phyloP scores from a whole-genome alignment of 2,329 filamentous ascomycete species.

The Colletotrichum paranaense region DNA sequence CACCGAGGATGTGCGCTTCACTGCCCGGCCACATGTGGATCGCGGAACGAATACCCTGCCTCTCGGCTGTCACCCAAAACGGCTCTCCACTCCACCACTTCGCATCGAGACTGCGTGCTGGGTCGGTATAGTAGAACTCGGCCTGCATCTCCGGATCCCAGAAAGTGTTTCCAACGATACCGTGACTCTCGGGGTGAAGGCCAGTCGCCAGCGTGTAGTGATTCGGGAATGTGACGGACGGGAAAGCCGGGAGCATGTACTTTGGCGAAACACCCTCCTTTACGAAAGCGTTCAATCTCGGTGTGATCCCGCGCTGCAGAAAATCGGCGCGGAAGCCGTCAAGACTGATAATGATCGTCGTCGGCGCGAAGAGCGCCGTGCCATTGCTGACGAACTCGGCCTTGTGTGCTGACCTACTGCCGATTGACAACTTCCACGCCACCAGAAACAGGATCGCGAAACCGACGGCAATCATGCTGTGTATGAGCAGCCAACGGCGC shows the following conservation, averaged over 20 bases:
- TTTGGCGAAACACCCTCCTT: conserved; percentile 86
- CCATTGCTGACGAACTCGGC: conserved; percentile 75
- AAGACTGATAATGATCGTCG: conserved; percentile 91
- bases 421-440: conserved; percentile 69
- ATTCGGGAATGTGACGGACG: conserved; percentile 96
- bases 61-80: conserved; percentile 92
- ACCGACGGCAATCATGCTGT: conserved; percentile 61
- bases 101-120: conserved; percentile 78
- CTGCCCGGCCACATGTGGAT: conserved; percentile 99
- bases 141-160: conserved; percentile 84
- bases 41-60: conserved; percentile 79
- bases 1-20: conserved; percentile 83
- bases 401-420: conserved; percentile 48
- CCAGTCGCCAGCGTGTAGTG: conserved; percentile 95
- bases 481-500: conserved; percentile 65
- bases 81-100: conserved; percentile 98
- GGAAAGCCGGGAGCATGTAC: conserved; percentile 95
- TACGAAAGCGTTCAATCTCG: conserved; percentile 82
- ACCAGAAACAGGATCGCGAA: conserved; percentile 67
- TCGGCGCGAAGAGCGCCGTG: conserved; percentile 88
- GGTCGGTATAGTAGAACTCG: conserved; percentile 90
- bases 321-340: conserved; percentile 98
- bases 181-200: conserved; percentile 91
- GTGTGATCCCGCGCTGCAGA: conserved; percentile 84
- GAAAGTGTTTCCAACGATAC: conserved; percentile 93